phyloP scores from a whole-genome alignment of 2,329 filamentous ascomycete genomes.

The Colletotrichum chrysophilum region DNA sequence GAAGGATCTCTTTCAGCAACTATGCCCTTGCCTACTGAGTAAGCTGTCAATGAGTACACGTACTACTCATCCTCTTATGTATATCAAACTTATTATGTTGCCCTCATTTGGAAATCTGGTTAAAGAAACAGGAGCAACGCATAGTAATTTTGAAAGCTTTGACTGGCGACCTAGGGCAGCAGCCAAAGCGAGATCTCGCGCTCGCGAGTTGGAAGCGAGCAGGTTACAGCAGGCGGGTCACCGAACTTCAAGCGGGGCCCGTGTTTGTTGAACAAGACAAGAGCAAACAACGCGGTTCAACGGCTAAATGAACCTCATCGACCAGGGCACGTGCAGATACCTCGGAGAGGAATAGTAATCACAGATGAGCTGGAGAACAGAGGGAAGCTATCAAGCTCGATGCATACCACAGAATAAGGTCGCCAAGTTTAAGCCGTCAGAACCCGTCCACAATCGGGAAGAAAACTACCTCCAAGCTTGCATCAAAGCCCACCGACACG shows the following conservation, averaged over 20 bases:
- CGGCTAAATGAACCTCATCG: background rate
- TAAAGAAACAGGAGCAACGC: background rate
- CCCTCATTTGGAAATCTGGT: background rate
- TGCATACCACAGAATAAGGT: background rate
- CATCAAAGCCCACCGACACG: background rate
- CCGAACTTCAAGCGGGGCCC: background rate
- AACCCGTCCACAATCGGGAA: background rate
- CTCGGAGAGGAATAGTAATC: background rate
- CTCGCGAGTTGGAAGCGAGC: background rate
- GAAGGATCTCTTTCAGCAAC: fast-evolving
- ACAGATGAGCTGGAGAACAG: background rate
- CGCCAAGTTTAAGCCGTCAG: background rate
- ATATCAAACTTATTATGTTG: background rate
- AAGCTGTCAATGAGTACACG: background rate
- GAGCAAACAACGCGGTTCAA: background rate
- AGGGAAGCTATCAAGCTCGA: background rate
- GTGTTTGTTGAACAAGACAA: background rate
- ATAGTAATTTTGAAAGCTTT: background rate
- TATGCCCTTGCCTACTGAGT: background rate
- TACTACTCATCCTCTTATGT: background rate
- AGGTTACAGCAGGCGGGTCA: background rate
- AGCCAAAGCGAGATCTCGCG: background rate
- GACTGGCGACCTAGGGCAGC: background rate
- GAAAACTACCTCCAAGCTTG: background rate
- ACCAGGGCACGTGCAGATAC: background rate